Percentiles rank a stretch among this genome's conserved stretches.
Conservation (phyloP, 768 basidiomycete species). For the Lyophyllum shimeji region DNA sequence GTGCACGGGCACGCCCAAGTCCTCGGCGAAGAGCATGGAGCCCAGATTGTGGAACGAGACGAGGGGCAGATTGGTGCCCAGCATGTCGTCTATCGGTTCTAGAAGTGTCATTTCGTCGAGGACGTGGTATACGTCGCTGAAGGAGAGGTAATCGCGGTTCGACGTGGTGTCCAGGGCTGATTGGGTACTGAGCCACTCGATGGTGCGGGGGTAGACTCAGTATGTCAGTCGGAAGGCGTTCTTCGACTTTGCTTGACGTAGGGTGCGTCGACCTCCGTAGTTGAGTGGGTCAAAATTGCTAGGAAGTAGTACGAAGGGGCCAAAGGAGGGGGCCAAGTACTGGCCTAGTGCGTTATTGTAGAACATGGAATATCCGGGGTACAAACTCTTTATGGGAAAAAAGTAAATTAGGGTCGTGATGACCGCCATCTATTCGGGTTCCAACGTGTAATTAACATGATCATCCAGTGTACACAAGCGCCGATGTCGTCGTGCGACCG, state of each 20-base stretch:
- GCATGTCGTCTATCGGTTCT: neutral
- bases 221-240: neutral
- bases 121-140: neutral
- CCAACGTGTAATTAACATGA: neutral
- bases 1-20: neutral
- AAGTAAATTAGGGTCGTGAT: neutral
- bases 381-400: neutral
- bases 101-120: neutral
- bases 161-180: neutral
- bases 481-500: conserved; percentile 37
- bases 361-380: neutral
- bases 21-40: conserved; percentile 2
- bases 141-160: neutral
- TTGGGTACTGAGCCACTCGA: neutral
- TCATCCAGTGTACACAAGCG: neutral
- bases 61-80: neutral
- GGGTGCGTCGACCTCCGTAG: neutral
- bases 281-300: neutral
- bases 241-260: neutral
- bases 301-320: neutral
- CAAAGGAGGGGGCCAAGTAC: neutral
- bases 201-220: neutral
- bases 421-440: neutral
- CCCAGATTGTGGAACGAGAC: neutral
- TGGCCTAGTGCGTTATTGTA: too few relatives aligned